These are phyloP conservation scores for Lentinula boryana DNA, from an alignment of 768 basidiomycete genomes.

Conservation along the genomic window DNA sequence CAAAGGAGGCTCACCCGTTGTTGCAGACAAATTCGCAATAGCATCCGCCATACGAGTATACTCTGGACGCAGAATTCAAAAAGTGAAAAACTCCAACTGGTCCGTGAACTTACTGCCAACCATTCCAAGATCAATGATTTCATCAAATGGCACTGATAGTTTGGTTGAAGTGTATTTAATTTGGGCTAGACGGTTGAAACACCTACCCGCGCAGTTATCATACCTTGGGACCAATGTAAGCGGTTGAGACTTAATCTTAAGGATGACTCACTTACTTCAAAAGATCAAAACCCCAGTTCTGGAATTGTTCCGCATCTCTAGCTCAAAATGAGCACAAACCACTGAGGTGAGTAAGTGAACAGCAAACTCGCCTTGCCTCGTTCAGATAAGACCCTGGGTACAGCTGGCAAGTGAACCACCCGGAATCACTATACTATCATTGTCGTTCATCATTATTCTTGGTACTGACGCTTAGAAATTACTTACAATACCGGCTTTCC, in stretches of 20 bases:
- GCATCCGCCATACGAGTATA: conserved; percentile 58
- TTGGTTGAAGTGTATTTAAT: neutral
- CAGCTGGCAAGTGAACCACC: conserved; percentile 60
- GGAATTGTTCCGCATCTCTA: conserved; percentile 54
- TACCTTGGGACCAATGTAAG: conserved; percentile 29
- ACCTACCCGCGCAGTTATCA: conserved; percentile 54
- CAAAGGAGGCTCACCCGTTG: conserved; percentile 47
- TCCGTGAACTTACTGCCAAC: conserved; percentile 38
- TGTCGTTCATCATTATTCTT: too few species aligned
- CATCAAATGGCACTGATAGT: conserved; percentile 45
- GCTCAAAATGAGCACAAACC: neutral
- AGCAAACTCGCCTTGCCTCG: conserved; percentile 41
- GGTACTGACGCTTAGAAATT: neutral
- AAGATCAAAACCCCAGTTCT: conserved; percentile 61
- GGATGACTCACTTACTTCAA: conserved; percentile 57
- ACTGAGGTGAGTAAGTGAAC: neutral
- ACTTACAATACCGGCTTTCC: conserved; percentile 59
- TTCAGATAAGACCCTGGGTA: conserved; percentile 65
- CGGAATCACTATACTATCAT: conserved; percentile 56
- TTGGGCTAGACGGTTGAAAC: neutral
- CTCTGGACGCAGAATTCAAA: conserved; percentile 26
- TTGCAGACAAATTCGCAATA: conserved; percentile 40
- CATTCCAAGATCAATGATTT: conserved; percentile 48
- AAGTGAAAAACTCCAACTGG: conserved; percentile 1
- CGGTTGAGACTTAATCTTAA: neutral